Percentiles rank a stretch among this genome's conserved stretches.
phyloP scores from a whole-genome alignment of 495 filamentous ascomycete genomes.

The Penicillium cataractarum region DNA sequence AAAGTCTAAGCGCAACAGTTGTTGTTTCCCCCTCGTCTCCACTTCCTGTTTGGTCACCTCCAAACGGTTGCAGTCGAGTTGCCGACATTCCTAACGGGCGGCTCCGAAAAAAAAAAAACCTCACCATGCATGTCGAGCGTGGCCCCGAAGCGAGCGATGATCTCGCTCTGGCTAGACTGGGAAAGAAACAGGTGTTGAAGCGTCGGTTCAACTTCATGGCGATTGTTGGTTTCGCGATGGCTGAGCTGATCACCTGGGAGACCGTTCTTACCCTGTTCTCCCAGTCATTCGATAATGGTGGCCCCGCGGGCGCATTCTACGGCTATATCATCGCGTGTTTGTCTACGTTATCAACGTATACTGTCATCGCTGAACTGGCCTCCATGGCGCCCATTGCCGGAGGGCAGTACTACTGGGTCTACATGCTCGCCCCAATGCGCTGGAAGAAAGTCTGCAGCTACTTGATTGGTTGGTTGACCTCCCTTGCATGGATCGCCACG shows the following conservation, averaged over 20 bases:
- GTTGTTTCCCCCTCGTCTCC: slow-evolving; percentile 2
- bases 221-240: slow-evolving; percentile 43
- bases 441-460: slow-evolving; percentile 41
- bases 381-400: slow-evolving; percentile 50
- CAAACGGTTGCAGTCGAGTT: neutral
- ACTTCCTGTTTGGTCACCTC: slow-evolving; percentile 1
- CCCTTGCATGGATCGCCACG: slow-evolving; percentile 39
- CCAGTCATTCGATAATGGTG: slow-evolving; percentile 42
- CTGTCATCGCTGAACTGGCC: slow-evolving; percentile 50
- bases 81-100: neutral
- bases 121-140: slow-evolving; percentile 16
- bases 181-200: slow-evolving; percentile 44
- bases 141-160: slow-evolving; percentile 22
- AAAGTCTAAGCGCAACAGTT: neutral
- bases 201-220: slow-evolving; percentile 44
- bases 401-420: slow-evolving; percentile 50
- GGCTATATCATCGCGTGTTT: slow-evolving; percentile 53
- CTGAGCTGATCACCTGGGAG: slow-evolving; percentile 44
- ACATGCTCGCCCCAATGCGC: slow-evolving; percentile 38
- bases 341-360: slow-evolving; percentile 48
- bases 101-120: slow-evolving; percentile 6
- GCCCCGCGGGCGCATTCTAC: slow-evolving; percentile 52
- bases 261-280: slow-evolving; percentile 35
- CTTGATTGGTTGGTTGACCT: slow-evolving; percentile 45
- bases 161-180: slow-evolving; percentile 37